These are phyloP conservation scores for Colletotrichum coccodes DNA, from an alignment of 2,329 filamentous ascomycete species.

Conservation along the genomic window DNA sequence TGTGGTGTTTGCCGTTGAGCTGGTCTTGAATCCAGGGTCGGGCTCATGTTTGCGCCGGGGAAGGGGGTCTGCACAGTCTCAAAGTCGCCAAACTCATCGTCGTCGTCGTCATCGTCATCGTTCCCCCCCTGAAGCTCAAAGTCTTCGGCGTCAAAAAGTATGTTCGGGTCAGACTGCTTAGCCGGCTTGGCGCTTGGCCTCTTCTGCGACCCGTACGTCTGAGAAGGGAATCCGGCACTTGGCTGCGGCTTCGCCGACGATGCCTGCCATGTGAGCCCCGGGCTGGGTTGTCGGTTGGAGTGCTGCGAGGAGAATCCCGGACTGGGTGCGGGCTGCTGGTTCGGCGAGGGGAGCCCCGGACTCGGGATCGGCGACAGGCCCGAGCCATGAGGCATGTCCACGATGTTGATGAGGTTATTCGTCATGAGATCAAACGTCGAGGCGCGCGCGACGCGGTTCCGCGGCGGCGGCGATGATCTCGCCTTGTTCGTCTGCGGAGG, in stretches of 20 bases:
- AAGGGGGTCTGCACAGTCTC: slow-evolving; percentile 53
- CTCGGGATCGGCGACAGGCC: slow-evolving; percentile 24
- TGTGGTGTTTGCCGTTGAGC: slow-evolving; percentile 35
- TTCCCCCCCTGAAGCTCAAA: slow-evolving; percentile 54
- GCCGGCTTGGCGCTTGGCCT: slow-evolving; percentile 5
- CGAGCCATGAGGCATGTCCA: slow-evolving; percentile 23
- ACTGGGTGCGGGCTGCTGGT: background rate
- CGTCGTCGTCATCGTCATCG: slow-evolving; percentile 42
- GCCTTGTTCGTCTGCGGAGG: slow-evolving; percentile 15
- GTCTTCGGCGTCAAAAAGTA: slow-evolving; percentile 75
- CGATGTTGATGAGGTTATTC: slow-evolving; percentile 60
- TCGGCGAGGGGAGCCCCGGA: slow-evolving; percentile 10
- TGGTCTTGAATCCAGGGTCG: slow-evolving; percentile 28
- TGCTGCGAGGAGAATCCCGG: slow-evolving; percentile 9
- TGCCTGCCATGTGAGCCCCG: slow-evolving; percentile 5
- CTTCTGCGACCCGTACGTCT: slow-evolving; percentile 2
- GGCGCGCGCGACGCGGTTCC: slow-evolving; percentile 52
- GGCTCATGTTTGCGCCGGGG: slow-evolving; percentile 11
- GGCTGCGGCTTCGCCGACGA: slow-evolving; percentile 34
- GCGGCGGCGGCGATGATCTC: slow-evolving; percentile 35
- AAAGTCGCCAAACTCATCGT: slow-evolving; percentile 71
- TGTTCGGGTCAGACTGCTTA: slow-evolving; percentile 54
- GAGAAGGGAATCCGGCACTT: slow-evolving; percentile 34
- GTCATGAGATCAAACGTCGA: slow-evolving; percentile 64
- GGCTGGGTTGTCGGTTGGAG: slow-evolving; percentile 1